Percentiles rank a stretch among this genome's conserved stretches.
Evolutionary conservation across 768 basidiomycete species (phyloP).

Genomic region (Chalciporus chontae): DNA sequence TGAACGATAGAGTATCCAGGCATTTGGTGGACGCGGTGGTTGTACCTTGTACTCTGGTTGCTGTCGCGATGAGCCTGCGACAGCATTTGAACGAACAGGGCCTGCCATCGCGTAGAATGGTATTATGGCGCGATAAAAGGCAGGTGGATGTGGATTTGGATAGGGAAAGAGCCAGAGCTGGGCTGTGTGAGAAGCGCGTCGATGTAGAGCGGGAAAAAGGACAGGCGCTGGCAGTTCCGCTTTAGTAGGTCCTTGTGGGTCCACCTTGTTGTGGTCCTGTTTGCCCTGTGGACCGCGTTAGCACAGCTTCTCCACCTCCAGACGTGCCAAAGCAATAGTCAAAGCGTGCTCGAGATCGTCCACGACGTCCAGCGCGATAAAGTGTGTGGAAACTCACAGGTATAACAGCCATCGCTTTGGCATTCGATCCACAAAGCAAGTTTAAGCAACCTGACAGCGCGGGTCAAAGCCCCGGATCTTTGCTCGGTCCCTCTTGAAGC

Average conservation of each 20-base stretch:
- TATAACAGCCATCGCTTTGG: constrained; percentile 11
- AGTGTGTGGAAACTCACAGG: constrained; percentile 13
- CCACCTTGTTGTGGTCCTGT: constrained; percentile 32
- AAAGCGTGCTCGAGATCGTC: neutral
- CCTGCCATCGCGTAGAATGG: constrained; percentile 21
- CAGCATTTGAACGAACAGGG: constrained; percentile 9
- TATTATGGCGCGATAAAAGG: constrained; percentile 4
- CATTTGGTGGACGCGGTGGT: constrained; percentile 70
- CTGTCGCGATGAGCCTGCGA: constrained; percentile 1
- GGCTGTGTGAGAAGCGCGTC: constrained; percentile 27
- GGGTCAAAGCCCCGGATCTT: constrained; percentile 13
- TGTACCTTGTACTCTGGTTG: constrained; percentile 23
- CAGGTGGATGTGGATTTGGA: constrained; percentile 1
- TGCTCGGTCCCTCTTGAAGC: neutral
- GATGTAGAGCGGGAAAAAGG: constrained; percentile 25
- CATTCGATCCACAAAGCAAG: constrained; percentile 1
- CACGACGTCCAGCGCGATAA: neutral
- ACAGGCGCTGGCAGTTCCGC: constrained; percentile 17
- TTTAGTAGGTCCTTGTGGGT: constrained; percentile 36
- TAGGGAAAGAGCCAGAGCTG: constrained; percentile 15
- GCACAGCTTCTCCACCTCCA: constrained; percentile 3
- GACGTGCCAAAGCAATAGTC: neutral
- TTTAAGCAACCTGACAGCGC: constrained; percentile 1
- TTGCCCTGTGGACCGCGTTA: constrained; percentile 18
- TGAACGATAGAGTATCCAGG: constrained; percentile 80